Evolutionary conservation across 352 stramenopile genomes (phyloP), one percentile per base, ranked within the genome.

Genomic region (Phytopythium cucurbitacearum): DNA sequence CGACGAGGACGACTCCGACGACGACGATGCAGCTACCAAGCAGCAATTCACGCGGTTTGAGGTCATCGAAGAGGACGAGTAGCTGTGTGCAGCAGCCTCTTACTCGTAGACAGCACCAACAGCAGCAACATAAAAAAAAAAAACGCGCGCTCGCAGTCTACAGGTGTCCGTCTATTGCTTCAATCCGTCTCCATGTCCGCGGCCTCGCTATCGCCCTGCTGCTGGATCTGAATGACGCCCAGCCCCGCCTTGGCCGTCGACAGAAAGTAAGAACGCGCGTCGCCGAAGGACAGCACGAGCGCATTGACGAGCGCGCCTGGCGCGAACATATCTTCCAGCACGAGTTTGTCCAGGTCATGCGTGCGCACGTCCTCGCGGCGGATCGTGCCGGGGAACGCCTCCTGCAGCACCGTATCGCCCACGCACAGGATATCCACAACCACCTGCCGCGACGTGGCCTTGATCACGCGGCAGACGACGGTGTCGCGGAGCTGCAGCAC

Each of bases 241-340:
- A 94, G 57, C 36, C 80, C 84, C 32, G 76, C 35, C 49, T 84
- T 85, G 15, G 84, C 80, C 33, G 81, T 94, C 5, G 81, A 92
- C 0, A 94, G 59, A 51, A 91, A 94, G 67, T 92, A 94, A 5
- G 84, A 91, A 6, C 81, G 76, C n/a, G 77, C 88, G 63, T 94
- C 81, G 15, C 84, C 84, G 28, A 90, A 90, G n/a, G 84, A 94
- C 35, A 94, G 75, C 63, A 94, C 84, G 34, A 65, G 62, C 9
- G 84, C 84, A 55, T 91, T 89, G 33, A 94, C 67, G 41, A 94
- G 76, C 68, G 82, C 73, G 10, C 68, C 73, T 2, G 79, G 77
- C 21, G 65, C 70, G 56, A 94, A 91, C 33, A 91, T 64, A 37
- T 89, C 73, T 53, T 94, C 84, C 48, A 94, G 71, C 50, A 85